Evolutionary conservation across 2,329 filamentous ascomycete species (phyloP).

Genomic region (Cercospora zeina): DNA sequence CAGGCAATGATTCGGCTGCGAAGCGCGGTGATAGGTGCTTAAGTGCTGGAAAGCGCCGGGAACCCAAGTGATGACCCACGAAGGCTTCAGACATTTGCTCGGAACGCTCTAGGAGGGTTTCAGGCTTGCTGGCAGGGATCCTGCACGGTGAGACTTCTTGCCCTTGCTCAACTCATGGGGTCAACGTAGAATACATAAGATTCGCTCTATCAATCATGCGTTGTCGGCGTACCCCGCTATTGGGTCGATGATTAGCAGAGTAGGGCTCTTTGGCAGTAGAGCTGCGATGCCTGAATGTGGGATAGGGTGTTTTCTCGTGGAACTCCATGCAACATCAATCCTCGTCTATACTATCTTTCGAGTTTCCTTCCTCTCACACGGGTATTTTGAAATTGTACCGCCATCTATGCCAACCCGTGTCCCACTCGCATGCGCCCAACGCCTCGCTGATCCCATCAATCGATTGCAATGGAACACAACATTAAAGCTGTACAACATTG

Average conservation of each 20-base stretch:
- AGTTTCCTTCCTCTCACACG: background rate
- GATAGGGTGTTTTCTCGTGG: background rate
- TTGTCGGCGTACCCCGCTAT: background rate
- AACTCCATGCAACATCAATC: background rate
- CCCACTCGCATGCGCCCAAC: slow-evolving; percentile 1
- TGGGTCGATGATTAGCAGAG: background rate
- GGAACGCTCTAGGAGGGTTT: too few species aligned
- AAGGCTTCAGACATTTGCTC: too few species aligned
- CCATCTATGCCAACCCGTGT: slow-evolving; percentile 6
- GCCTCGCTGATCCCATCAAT: slow-evolving; percentile 18
- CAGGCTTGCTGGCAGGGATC: background rate
- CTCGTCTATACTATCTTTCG: background rate
- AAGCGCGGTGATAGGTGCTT: too few species aligned
- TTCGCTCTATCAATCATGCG: background rate
- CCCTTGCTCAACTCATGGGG: background rate
- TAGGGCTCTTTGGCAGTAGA: background rate
- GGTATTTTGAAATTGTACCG: background rate
- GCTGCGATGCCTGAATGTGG: background rate
- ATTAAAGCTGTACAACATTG: slow-evolving; percentile 76
- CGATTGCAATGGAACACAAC: background rate
- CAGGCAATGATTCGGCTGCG: too few species aligned
- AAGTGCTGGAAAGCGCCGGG: too few species aligned
- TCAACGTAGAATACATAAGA: background rate
- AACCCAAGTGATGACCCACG: too few species aligned
- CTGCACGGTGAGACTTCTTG: background rate